phyloP scores from a whole-genome alignment of 768 basidiomycete species.

The Russula brevipes region DNA sequence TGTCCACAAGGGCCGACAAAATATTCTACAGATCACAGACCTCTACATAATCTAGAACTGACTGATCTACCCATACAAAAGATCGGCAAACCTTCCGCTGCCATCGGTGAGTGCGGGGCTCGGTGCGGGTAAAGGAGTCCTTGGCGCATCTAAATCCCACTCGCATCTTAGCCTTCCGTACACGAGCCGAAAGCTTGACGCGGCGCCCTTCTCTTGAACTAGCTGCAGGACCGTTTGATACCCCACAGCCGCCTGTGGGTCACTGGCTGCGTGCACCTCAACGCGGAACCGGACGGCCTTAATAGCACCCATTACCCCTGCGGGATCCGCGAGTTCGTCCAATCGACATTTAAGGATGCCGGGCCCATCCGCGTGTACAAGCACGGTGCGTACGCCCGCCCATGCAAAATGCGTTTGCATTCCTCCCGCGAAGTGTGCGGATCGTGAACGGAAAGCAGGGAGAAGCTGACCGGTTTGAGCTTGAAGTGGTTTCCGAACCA shows the following conservation, averaged over 20 bases:
- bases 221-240: slow-evolving; percentile 58
- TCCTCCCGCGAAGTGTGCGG: slow-evolving; percentile 63
- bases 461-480: slow-evolving; percentile 62
- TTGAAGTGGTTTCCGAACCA: slow-evolving; percentile 91
- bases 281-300: slow-evolving; percentile 82
- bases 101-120: slow-evolving; percentile 32
- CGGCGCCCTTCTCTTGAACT: slow-evolving; percentile 82
- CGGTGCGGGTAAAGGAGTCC: slow-evolving; percentile 24
- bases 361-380: slow-evolving; percentile 58
- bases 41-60: not conserved
- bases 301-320: slow-evolving; percentile 46
- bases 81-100: slow-evolving; percentile 32
- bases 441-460: slow-evolving; percentile 55
- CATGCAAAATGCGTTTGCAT: slow-evolving; percentile 66
- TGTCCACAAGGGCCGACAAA: slow-evolving; percentile 1
- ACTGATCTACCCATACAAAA: slow-evolving; percentile 30
- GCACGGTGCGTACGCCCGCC: slow-evolving; percentile 58
- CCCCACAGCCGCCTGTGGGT: slow-evolving; percentile 41
- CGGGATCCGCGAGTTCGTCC: slow-evolving; percentile 57
- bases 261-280: slow-evolving; percentile 50
- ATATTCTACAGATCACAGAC: slow-evolving; percentile 7
- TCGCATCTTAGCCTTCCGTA: slow-evolving; percentile 58
- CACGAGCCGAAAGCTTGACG: slow-evolving; percentile 73
- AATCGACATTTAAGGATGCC: slow-evolving; percentile 73
- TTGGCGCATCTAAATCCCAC: slow-evolving; percentile 60